Base-by-base conservation (phyloP, 2,329 filamentous ascomycete genomes). In the Pseudonectria buxi region DNA sequence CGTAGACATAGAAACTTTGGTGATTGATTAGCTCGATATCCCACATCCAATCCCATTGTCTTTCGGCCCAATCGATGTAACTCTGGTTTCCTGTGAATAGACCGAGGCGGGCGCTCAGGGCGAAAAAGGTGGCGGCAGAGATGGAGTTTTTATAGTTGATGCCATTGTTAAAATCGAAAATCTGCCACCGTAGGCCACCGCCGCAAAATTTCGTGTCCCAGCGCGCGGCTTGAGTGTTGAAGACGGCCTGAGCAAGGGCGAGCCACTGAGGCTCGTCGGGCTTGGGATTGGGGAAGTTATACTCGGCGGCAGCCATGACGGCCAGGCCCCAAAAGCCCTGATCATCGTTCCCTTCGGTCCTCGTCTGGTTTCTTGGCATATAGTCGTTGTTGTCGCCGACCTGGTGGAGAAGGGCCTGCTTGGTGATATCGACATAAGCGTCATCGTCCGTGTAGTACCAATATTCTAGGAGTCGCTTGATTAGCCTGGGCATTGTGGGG, bases 131-230 rank as follows among this genome's bases (percentile, higher is more conserved):
- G 2, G 72, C 76, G 45, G 78, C 75, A 0, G 75, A 78, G 40
- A 80, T 78, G 3, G 75, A 70, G 40, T 80, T 80, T 52, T 80
- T 92, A 70, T 90, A 88, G 49, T 82, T 73, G 61, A 81, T 94
- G 11, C 87, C 88, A 27, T 74, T 78, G 55, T 94, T 92, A 67
- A 85, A 88, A 1, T 75, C 70, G 55, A 84, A 90, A 31, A 94
- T 87, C 62, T 94, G 87, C 85, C 85, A 90, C 43, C 83, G 75
- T 33, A 92, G 58, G 6, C 86, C 87, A 27, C 86, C 86, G n/a
- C 68, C 70, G 49, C 86, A 94, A 33, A 75, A 64, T 1, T 68
- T 59, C 1, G 58, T 67, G 43, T 89, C 84, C 86, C 85, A 92
- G 26, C 85, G 76, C 18, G 68, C 65, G 3, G 77, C 78, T 52